phyloP scores from a whole-genome alignment of 257 asterid species.

The Plectranthus barbatus region DNA sequence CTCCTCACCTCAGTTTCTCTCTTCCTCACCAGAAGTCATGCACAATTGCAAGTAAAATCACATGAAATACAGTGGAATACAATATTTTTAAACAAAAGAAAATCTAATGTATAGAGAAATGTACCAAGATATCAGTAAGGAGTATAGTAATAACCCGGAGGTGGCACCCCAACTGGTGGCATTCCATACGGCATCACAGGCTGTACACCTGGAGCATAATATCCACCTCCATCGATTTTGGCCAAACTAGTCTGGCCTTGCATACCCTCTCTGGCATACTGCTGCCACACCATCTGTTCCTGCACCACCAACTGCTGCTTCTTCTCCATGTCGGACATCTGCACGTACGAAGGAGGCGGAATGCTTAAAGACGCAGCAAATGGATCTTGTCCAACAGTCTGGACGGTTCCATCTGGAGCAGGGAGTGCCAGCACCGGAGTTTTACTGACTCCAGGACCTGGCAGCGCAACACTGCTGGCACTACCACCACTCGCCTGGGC shows the following conservation, averaged over 20 bases:
- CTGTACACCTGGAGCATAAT: constrained; percentile 45
- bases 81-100: constrained; percentile 9
- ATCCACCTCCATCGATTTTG: constrained; percentile 55
- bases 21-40: constrained; percentile 28
- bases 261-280: constrained; percentile 67
- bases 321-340: constrained; percentile 85
- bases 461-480: constrained; percentile 82
- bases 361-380: constrained; percentile 69
- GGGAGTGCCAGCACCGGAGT: constrained; percentile 75
- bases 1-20: constrained; percentile 28
- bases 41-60: constrained; percentile 30
- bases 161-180: constrained; percentile 59
- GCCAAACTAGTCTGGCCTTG: constrained; percentile 68
- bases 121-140: constrained; percentile 34
- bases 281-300: constrained; percentile 81
- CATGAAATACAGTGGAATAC: constrained; percentile 29
- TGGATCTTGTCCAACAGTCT: constrained; percentile 68
- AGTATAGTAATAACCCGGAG: constrained; percentile 46
- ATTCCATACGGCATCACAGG: constrained; percentile 55
- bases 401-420: constrained; percentile 76
- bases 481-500: constrained; percentile 60
- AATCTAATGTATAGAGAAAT: constrained; percentile 22
- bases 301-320: constrained; percentile 65
- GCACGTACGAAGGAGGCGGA: constrained; percentile 79
- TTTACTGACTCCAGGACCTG: constrained; percentile 42